Conservation (phyloP, 2,329 filamentous ascomycete species). For the Dichotomopilus funicola region DNA sequence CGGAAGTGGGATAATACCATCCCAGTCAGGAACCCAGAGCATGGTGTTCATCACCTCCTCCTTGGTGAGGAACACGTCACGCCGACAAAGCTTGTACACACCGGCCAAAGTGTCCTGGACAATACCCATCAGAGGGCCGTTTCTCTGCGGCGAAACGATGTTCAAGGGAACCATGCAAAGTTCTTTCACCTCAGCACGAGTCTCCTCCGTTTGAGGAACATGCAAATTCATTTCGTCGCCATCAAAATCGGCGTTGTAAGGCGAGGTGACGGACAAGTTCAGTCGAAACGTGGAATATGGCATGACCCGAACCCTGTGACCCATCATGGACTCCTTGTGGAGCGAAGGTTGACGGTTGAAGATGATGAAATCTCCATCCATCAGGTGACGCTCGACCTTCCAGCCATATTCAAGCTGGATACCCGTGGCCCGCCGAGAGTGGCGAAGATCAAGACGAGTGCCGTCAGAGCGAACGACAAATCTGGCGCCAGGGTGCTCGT, state of each 20-base stretch:
- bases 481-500: constrained; percentile 90
- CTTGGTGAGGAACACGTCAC: constrained; percentile 84
- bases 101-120: constrained; percentile 96
- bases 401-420: constrained; percentile 90
- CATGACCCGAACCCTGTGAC: constrained; percentile 94
- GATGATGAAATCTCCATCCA: constrained; percentile 95
- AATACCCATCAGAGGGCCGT: constrained; percentile 97
- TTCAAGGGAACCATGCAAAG: constrained; percentile 97
- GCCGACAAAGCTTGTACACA: constrained; percentile 91
- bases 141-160: constrained; percentile 95
- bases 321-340: constrained; percentile 99
- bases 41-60: constrained; percentile 94
- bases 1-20: constrained; percentile 85
- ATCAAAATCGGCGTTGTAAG: constrained; percentile 99
- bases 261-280: constrained; percentile 94
- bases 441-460: constrained; percentile 87
- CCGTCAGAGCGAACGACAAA: constrained; percentile 94
- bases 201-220: constrained; percentile 96
- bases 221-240: constrained; percentile 99
- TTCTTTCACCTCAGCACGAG: constrained; percentile 86
- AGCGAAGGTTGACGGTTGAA: constrained; percentile 99
- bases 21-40: constrained; percentile 97
- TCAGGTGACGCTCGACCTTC: constrained; percentile 96
- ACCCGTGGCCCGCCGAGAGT: constrained; percentile 81
- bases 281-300: constrained; percentile 97